A percentile compares a stretch with the other conserved stretches of the same genome.
Evolutionary conservation across 163 green algal genomes (phyloP).

Genomic region (Scenedesmus sp.): DNA sequence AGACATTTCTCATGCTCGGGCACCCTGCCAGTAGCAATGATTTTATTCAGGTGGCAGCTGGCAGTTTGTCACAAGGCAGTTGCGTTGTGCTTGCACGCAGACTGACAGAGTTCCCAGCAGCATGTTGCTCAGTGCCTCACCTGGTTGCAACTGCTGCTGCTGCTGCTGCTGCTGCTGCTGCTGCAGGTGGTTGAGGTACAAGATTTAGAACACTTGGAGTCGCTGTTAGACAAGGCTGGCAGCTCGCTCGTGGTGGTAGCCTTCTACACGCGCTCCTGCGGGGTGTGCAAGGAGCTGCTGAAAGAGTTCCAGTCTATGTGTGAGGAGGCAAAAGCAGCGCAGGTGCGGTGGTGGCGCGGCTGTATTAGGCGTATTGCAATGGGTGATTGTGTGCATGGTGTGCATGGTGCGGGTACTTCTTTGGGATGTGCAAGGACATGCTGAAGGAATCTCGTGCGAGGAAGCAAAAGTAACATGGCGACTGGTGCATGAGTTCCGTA

Average conservation of each 20-base stretch:
- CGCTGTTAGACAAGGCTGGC: conserved; percentile 38
- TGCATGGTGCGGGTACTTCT: background rate
- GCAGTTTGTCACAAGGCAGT: background rate
- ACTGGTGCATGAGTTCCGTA: too few species aligned
- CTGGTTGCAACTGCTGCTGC: background rate
- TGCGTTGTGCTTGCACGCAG: background rate
- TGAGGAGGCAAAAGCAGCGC: conserved; percentile 28
- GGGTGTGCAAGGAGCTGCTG: conserved; percentile 45
- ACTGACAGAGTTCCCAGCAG: background rate
- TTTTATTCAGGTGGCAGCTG: background rate
- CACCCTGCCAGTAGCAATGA: background rate
- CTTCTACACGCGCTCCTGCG: conserved; percentile 51
- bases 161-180: background rate
- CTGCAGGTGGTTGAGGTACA: conserved; percentile 22
- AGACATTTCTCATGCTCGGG: background rate
- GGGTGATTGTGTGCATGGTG: too few species aligned
- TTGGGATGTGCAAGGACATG: conserved; percentile 50
- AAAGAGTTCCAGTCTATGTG: conserved; percentile 35
- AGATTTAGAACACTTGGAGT: conserved; percentile 52
- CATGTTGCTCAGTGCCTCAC: background rate
- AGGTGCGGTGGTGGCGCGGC: background rate
- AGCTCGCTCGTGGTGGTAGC: conserved; percentile 39
- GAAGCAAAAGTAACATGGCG: too few species aligned
- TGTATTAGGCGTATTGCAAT: too few species aligned
- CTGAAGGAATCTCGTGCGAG: too few species aligned